A percentile compares a stretch with the other conserved stretches of the same genome.
Conservation (phyloP, 2,329 filamentous ascomycete species). For the Cryphonectria radicalis region DNA sequence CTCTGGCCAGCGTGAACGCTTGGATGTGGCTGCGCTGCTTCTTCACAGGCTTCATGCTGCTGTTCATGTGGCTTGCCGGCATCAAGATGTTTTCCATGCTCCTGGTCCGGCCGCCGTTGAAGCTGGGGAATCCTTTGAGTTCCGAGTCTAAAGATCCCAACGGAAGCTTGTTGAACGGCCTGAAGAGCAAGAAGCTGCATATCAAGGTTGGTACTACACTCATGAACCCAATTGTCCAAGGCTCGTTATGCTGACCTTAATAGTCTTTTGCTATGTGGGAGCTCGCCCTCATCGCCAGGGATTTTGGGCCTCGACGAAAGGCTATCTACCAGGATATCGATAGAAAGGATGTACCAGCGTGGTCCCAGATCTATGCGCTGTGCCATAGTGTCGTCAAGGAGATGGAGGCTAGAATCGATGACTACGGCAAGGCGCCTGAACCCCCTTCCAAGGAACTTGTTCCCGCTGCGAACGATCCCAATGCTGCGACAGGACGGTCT, state of each 20-base stretch:
- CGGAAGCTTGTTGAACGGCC: slow-evolving; percentile 80
- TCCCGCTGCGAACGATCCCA: slow-evolving; percentile 45
- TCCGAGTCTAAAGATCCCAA: slow-evolving; percentile 88
- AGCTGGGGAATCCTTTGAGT: slow-evolving; percentile 83
- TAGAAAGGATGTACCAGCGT: slow-evolving; percentile 76
- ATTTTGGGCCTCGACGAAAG: slow-evolving; percentile 75
- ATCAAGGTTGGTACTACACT: slow-evolving; percentile 60
- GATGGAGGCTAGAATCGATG: slow-evolving; percentile 70
- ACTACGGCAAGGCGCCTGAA: slow-evolving; percentile 54
- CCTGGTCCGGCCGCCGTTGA: slow-evolving; percentile 79
- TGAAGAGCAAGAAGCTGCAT: slow-evolving; percentile 81
- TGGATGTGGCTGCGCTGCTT: slow-evolving; percentile 49
- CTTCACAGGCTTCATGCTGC: slow-evolving; percentile 67
- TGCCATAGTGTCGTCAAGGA: slow-evolving; percentile 72
- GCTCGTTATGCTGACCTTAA: slow-evolving; percentile 27
- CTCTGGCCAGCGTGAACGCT: slow-evolving; percentile 41
- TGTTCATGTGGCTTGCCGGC: slow-evolving; percentile 75
- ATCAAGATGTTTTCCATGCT: slow-evolving; percentile 82
- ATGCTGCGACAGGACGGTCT: background rate
- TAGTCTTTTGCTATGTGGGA: slow-evolving; percentile 91
- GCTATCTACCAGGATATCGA: slow-evolving; percentile 88
- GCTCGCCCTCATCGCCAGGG: slow-evolving; percentile 75
- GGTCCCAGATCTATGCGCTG: slow-evolving; percentile 74
- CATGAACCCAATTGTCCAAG: background rate
- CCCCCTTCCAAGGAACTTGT: slow-evolving; percentile 41